Percentiles rank a stretch among this genome's conserved stretches.
Conservation (phyloP, 192 early-diverging fungal species). For the Hyaloraphidium curvatum region DNA sequence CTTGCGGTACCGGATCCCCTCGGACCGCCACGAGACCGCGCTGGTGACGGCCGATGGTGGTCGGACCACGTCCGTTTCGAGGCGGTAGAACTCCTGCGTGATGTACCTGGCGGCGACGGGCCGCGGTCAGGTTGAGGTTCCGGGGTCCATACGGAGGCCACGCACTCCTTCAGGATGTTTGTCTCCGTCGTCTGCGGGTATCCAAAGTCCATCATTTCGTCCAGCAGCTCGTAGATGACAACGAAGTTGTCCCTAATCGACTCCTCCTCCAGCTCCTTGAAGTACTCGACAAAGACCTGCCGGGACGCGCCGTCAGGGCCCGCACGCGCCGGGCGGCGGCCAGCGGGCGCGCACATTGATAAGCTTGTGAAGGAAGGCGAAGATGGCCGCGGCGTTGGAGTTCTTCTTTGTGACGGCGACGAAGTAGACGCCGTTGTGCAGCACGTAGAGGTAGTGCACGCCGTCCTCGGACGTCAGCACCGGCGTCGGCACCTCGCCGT, state of each 20-base stretch:
- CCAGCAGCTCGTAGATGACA: conserved; percentile 71
- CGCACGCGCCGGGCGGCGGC: neutral
- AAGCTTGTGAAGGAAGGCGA: conserved; percentile 89
- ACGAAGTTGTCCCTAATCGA: conserved; percentile 84
- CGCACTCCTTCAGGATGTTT: conserved; percentile 61
- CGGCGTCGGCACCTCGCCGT: conserved; percentile 69
- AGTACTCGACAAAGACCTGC: conserved; percentile 82
- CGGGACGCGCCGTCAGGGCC: neutral
- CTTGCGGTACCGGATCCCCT: conserved; percentile 51
- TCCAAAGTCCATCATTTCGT: conserved; percentile 88
- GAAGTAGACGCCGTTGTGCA: conserved; percentile 89
- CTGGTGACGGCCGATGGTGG: conserved; percentile 72
- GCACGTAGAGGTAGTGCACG: conserved; percentile 82
- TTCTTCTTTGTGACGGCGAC: conserved; percentile 92
- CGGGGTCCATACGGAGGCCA: neutral
- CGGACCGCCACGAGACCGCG: conserved; percentile 48
- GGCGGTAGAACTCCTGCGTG: conserved; percentile 89
- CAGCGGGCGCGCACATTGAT: conserved; percentile 29
- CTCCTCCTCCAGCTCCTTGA: conserved; percentile 74
- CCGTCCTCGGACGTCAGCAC: conserved; percentile 85
- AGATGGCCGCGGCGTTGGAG: conserved; percentile 86
- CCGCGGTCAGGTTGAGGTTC: neutral
- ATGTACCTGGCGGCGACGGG: conserved; percentile 47
- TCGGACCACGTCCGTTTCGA: conserved; percentile 72
- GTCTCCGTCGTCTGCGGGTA: conserved; percentile 76